Evolutionary conservation across 2,329 filamentous ascomycete species (phyloP), one percentile per base, ranked within the genome.

Genomic region (Fusarium pilosicola): DNA sequence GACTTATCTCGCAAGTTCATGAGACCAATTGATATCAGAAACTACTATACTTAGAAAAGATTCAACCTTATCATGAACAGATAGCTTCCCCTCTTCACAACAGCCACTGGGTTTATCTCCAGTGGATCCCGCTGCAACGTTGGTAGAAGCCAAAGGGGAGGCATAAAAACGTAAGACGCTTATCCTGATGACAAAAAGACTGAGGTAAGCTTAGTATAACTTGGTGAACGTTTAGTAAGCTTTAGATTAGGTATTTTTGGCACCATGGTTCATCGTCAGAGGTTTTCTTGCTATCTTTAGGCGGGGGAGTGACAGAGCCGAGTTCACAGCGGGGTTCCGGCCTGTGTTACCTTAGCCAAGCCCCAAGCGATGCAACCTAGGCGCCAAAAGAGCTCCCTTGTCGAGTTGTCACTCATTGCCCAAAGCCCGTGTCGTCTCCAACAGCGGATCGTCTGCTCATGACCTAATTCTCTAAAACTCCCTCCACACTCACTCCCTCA

Each of bases 391-490:
- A 59, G 60, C 61, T 71, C 51, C 66, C 66, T 59, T 41, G 61
- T 61, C 58, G 28, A 45, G 54, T 57, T 74, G 46, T 51, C 63
- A 30, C 49, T 34, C 34, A 48, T 49, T 49, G n/a, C n/a, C 42
- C 55, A 58, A 42, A 30, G 38, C 26, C 34, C 46, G n/a, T 42
- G 22, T 51, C 42, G 32, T 61, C 67, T 66, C 67, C 62, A 74
- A 71, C 71, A 68, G 63, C 58, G 68, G 49, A 74, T 68, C 66
- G 68, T 73, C 57, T 61, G 42, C 57, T 51, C 49, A 69, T 70
- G 60, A 64, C 45, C 70, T 71, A 73, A 67, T 73, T 60, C 51
- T 42, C 48, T 58, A 36, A 20, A 26, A 30, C 34, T 45, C 65
- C 69, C 63, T 64, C 69, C 70, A 54, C 65, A 51, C 24, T 34